These are phyloP conservation scores for Actinidia arguta DNA, from an alignment of 179 eudicot species.

Conservation along the genomic window DNA sequence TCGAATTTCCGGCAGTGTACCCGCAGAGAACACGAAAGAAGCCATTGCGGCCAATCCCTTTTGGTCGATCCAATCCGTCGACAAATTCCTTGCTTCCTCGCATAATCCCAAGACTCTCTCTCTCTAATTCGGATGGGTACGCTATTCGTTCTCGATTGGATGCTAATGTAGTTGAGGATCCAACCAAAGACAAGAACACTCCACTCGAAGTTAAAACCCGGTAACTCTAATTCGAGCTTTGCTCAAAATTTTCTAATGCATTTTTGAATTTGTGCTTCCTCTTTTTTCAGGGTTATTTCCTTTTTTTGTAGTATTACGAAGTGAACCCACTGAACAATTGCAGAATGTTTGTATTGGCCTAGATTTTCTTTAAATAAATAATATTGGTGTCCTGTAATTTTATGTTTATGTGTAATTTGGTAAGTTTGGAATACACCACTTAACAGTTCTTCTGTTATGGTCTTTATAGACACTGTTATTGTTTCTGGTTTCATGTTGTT, in stretches of 20 bases:
- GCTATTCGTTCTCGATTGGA: slow-evolving; percentile 3
- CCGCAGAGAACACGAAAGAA: slow-evolving; percentile 6
- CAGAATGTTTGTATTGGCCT: no score
- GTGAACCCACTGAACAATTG: not conserved
- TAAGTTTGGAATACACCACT: not conserved
- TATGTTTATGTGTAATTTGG: no score
- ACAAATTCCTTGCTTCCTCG: not conserved
- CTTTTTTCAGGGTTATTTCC: not conserved
- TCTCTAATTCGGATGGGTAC: not conserved
- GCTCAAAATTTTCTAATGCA: not conserved
- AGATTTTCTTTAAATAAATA: no score
- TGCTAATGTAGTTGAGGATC: slow-evolving; percentile 13
- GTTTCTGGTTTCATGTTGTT: not conserved
- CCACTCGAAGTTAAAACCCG: slow-evolving; percentile 33
- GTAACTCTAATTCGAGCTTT: slow-evolving; percentile 2
- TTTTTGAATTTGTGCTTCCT: not conserved
- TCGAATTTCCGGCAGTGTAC: not conserved
- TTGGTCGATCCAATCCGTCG: not conserved
- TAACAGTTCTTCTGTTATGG: not conserved
- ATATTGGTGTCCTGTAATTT: no score
- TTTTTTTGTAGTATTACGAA: not conserved
- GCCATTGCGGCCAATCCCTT: not conserved
- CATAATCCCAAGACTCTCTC: not conserved
- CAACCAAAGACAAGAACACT: slow-evolving; percentile 12
- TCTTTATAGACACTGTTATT: not conserved